These are phyloP conservation scores for Phytophthora agathidicida DNA, from an alignment of 352 stramenopile species.

Conservation along the genomic window DNA sequence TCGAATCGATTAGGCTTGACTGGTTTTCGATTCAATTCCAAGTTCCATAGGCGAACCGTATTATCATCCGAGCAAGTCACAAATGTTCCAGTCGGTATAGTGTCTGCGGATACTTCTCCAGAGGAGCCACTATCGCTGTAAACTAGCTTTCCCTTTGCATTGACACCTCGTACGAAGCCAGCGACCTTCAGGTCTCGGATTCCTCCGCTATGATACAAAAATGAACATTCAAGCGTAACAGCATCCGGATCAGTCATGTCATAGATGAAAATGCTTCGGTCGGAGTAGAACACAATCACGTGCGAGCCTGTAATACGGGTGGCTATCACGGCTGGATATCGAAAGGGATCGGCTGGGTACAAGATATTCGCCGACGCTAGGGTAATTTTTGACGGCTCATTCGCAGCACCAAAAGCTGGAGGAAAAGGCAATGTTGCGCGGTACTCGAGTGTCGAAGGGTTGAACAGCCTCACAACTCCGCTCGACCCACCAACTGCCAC, in stretches of 20 bases:
- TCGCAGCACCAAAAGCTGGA: conserved; percentile 64
- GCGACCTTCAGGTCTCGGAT: conserved; percentile 73
- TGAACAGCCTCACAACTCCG: conserved; percentile 74
- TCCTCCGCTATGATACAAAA: conserved; percentile 80
- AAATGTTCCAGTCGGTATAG: conserved; percentile 68
- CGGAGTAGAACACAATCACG: conserved; percentile 74
- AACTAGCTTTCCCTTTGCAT: conserved; percentile 61
- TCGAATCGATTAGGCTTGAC: conserved; percentile 38
- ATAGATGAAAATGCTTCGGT: conserved; percentile 86
- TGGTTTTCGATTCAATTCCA: conserved; percentile 68
- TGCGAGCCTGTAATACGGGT: conserved; percentile 67
- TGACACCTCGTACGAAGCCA: conserved; percentile 55
- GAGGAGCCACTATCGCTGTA: conserved; percentile 36
- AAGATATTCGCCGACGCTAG: conserved; percentile 27
- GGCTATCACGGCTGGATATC: conserved; percentile 64
- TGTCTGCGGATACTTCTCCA: conserved; percentile 13
- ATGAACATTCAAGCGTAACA: conserved; percentile 64
- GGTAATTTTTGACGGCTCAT: conserved; percentile 8
- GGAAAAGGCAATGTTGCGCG: conserved; percentile 76
- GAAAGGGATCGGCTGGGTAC: conserved; percentile 57
- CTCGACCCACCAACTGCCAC: conserved; percentile 71
- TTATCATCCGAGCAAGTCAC: conserved; percentile 89
- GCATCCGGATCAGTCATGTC: conserved; percentile 55
- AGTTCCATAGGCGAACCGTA: conserved; percentile 87
- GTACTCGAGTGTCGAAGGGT: conserved; percentile 77